Evolutionary conservation across 495 filamentous ascomycete genomes (phyloP).

Genomic region (Tuber microsphaerosporum): DNA sequence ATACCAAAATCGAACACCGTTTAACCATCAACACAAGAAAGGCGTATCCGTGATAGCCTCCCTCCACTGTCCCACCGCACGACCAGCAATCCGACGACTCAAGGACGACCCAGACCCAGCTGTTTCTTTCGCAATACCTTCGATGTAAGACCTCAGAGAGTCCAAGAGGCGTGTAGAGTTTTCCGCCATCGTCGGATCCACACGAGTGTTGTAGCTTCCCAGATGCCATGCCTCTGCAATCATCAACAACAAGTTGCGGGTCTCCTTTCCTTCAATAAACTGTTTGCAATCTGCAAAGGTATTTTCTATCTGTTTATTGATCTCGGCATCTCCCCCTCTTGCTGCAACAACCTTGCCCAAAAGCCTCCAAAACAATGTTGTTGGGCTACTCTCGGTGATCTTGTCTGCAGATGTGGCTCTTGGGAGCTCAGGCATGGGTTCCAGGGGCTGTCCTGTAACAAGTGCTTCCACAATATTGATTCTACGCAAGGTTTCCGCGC

Average conservation of each 20-base stretch:
- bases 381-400: constrained; percentile 11
- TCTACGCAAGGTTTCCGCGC: constrained; percentile 29
- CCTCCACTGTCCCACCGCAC: constrained; percentile 37
- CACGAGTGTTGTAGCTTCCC: constrained; percentile 18
- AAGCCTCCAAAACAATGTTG: constrained; percentile 28
- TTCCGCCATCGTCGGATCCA: constrained; percentile 24
- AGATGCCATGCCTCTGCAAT: constrained; percentile 34
- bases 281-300: constrained; percentile 23
- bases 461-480: constrained; percentile 38
- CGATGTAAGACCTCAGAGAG: constrained; percentile 22
- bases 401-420: constrained; percentile 8
- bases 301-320: constrained; percentile 20
- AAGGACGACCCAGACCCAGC: constrained; percentile 11
- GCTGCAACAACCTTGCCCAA: constrained; percentile 23
- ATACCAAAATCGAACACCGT: neutral
- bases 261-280: constrained; percentile 27
- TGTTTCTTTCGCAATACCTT: constrained; percentile 15
- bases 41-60: constrained; percentile 26
- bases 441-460: constrained; percentile 25
- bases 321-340: constrained; percentile 25
- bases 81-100: constrained; percentile 38
- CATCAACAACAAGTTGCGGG: constrained; percentile 25
- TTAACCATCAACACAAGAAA: constrained; percentile 27
- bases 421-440: constrained; percentile 10
- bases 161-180: constrained; percentile 14